Conservation (phyloP, 495 filamentous ascomycete genomes). For the Glarea lozoyensis region DNA sequence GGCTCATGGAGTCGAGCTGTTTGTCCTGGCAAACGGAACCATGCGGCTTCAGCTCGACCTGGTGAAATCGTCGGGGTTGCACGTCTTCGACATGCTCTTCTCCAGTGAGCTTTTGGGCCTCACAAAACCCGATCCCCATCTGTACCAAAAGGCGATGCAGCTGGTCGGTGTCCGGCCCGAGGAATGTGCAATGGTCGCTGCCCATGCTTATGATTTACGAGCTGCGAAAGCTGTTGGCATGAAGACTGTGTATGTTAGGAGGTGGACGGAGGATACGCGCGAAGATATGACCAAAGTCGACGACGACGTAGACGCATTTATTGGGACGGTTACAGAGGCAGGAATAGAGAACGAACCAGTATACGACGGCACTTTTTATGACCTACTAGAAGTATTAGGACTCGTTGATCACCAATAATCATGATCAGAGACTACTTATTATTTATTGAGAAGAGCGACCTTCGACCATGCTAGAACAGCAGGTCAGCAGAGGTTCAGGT, state of each 20-base stretch:
- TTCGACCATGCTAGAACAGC: no score
- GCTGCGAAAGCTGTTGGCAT: conserved; percentile 37
- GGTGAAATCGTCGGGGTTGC: conserved; percentile 33
- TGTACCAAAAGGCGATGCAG: conserved; percentile 35
- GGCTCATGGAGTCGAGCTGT: conserved; percentile 22
- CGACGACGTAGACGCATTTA: no score
- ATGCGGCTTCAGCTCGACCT: conserved; percentile 47
- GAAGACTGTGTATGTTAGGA: conserved; percentile 39
- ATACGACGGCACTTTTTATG: no score
- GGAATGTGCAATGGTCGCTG: conserved; percentile 44
- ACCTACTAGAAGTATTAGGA: no score
- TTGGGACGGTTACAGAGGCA: no score
- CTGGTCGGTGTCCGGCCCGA: conserved; percentile 33
- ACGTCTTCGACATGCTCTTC: conserved; percentile 43
- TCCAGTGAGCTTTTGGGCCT: conserved; percentile 41
- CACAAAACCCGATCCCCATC: conserved; percentile 36
- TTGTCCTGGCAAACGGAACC: conserved; percentile 47
- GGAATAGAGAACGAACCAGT: no score
- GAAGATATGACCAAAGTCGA: no score
- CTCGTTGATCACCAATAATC: no score
- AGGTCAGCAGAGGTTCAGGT: no score
- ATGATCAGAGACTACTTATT: no score
- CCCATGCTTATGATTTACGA: conserved; percentile 44
- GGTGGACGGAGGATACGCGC: conserved; percentile 44
- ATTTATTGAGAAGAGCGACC: no score